These are phyloP conservation scores for Thraustochytrium striatum DNA, from an alignment of 352 stramenopile species.

Conservation along the genomic window DNA sequence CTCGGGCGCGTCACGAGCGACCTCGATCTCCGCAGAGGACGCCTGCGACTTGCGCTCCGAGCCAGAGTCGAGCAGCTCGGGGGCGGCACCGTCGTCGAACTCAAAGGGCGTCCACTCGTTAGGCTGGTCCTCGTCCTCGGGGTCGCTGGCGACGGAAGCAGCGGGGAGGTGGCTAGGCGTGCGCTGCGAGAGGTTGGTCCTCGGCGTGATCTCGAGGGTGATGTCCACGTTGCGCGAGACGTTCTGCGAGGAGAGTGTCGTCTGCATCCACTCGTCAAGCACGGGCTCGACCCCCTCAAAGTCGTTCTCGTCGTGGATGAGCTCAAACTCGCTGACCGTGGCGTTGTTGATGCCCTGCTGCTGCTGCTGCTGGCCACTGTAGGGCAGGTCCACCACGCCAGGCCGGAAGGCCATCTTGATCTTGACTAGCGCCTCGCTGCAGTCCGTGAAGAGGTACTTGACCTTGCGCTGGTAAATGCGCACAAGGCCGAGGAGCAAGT, in stretches of 20 bases:
- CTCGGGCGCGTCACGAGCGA: neutral
- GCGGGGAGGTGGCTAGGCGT: neutral
- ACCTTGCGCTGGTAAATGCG: slow-evolving; percentile 95
- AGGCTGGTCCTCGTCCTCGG: slow-evolving; percentile 13
- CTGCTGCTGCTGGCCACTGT: neutral
- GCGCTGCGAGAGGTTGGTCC: neutral
- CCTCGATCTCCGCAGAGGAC: slow-evolving; percentile 65
- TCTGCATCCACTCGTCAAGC: slow-evolving; percentile 45
- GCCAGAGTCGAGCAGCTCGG: slow-evolving; percentile 67
- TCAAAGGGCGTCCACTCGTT: slow-evolving; percentile 47
- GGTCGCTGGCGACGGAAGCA: neutral
- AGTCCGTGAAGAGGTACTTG: slow-evolving; percentile 96
- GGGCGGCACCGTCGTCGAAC: slow-evolving; percentile 6
- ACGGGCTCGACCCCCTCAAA: slow-evolving; percentile 34
- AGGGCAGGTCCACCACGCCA: slow-evolving; percentile 55
- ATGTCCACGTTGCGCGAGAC: slow-evolving; percentile 41
- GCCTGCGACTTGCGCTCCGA: slow-evolving; percentile 70
- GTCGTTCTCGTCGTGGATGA: slow-evolving; percentile 33
- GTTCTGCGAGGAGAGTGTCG: slow-evolving; percentile 1
- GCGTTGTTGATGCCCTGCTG: neutral
- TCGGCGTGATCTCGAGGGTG: slow-evolving; percentile 36
- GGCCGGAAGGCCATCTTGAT: slow-evolving; percentile 94
- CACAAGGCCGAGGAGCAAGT: slow-evolving; percentile 95
- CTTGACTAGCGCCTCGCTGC: slow-evolving; percentile 96
- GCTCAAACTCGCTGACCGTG: slow-evolving; percentile 25